phyloP scores from a whole-genome alignment of 352 stramenopile genomes.

The Phytophthora nicotianae region DNA sequence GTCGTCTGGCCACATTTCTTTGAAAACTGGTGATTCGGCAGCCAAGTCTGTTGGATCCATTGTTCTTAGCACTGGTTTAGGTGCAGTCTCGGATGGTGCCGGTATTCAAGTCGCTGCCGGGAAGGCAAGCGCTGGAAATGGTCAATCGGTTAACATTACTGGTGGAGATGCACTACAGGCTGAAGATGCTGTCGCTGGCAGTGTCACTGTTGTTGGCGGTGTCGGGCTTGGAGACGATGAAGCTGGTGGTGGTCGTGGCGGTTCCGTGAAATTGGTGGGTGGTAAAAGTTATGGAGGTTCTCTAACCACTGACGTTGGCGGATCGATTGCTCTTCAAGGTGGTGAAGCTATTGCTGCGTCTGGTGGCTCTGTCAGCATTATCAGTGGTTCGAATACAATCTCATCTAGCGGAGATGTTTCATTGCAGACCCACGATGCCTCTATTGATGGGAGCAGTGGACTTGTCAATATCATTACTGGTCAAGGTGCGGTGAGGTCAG shows the following conservation, averaged over 20 bases:
- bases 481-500: conserved; percentile 30
- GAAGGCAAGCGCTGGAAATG: conserved; percentile 38
- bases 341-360: conserved; percentile 46
- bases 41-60: conserved; percentile 48
- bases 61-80: conserved; percentile 51
- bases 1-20: conserved; percentile 40
- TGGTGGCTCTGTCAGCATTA: conserved; percentile 50
- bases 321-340: conserved; percentile 42
- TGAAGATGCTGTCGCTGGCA: conserved; percentile 44
- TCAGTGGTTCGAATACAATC: conserved; percentile 47
- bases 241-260: conserved; percentile 47
- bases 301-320: conserved; percentile 43
- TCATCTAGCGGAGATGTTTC: conserved; percentile 56
- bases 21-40: conserved; percentile 49
- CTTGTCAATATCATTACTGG: conserved; percentile 35
- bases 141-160: conserved; percentile 42
- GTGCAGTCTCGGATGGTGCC: conserved; percentile 35
- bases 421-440: conserved; percentile 41
- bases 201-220: conserved; percentile 44
- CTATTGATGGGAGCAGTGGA: conserved; percentile 43
- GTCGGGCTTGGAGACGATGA: conserved; percentile 44
- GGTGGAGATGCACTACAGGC: conserved; percentile 45
- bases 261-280: conserved; percentile 44
- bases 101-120: conserved; percentile 50
- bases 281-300: conserved; percentile 55